Conservation (phyloP, 441 rosid species). For the Lepidium campestre region DNA sequence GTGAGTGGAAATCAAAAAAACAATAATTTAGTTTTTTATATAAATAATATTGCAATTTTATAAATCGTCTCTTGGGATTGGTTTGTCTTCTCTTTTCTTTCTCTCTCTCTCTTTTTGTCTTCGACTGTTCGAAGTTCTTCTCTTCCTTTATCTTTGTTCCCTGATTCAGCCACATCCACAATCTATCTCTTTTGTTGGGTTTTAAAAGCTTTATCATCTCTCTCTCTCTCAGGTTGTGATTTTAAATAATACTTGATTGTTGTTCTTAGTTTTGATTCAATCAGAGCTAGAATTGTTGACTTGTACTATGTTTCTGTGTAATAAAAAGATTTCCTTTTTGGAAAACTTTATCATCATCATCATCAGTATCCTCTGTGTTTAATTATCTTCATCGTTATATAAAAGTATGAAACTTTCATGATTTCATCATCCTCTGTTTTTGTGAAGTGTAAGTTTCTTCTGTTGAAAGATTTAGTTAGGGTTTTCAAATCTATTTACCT, state of each 20-base stretch:
- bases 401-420: slow-evolving; percentile 10
- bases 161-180: slow-evolving; percentile 32
- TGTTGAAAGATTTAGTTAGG: neutral
- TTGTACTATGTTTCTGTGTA: slow-evolving; percentile 11
- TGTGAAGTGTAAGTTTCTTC: neutral
- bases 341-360: neutral
- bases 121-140: slow-evolving; percentile 23
- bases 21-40: neutral
- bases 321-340: slow-evolving; percentile 11
- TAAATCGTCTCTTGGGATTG: slow-evolving; percentile 30
- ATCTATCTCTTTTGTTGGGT: slow-evolving; percentile 5
- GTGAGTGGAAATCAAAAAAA: slow-evolving; percentile 7
- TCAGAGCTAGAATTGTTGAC: slow-evolving; percentile 23
- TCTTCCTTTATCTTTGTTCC: slow-evolving; percentile 19
- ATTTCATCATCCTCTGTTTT: slow-evolving; percentile 19
- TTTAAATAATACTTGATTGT: too few species aligned
- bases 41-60: slow-evolving; percentile 1
- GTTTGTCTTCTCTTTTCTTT: slow-evolving; percentile 12
- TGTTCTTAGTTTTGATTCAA: slow-evolving; percentile 21
- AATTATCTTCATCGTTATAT: neutral
- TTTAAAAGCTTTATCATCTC: neutral
- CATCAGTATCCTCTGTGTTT: neutral
- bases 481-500: slow-evolving; percentile 11
- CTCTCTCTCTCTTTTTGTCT: slow-evolving; percentile 22
- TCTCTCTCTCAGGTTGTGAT: slow-evolving; percentile 17